phyloP scores from a whole-genome alignment of 345 rosid genomes.

The Mangifera indica region DNA sequence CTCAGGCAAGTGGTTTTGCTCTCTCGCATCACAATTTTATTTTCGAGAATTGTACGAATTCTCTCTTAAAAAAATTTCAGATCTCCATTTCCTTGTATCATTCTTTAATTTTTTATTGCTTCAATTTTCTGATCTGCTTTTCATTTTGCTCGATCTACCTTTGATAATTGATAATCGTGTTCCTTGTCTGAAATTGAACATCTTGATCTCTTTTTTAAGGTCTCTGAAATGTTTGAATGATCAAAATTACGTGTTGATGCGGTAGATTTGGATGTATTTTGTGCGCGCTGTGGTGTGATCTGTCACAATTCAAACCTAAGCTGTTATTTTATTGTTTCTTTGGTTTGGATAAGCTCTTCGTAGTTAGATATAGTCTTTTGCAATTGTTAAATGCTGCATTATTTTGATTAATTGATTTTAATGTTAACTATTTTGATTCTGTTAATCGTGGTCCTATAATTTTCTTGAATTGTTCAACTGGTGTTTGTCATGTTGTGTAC shows the following conservation, averaged over 20 bases:
- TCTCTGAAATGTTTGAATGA: neutral
- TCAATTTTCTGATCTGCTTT: neutral
- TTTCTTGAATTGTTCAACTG: neutral
- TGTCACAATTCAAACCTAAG: neutral
- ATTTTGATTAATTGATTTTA: neutral
- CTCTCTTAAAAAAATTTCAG: neutral
- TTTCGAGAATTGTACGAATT: neutral
- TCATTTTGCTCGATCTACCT: conserved; percentile 5
- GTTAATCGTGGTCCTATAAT: neutral
- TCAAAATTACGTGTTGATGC: neutral
- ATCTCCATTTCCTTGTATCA: neutral
- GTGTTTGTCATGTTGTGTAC: neutral
- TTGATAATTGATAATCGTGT: neutral
- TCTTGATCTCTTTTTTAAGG: neutral
- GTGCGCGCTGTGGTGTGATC: neutral
- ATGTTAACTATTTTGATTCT: no score
- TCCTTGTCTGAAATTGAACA: neutral
- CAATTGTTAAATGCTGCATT: neutral
- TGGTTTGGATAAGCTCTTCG: neutral
- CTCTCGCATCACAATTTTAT: neutral
- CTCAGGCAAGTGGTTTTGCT: conserved; percentile 6
- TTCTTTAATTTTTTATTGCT: neutral
- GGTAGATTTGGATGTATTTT: neutral
- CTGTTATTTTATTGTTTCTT: neutral
- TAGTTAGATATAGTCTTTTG: neutral